phyloP scores from a whole-genome alignment of 2,329 filamentous ascomycete genomes.

The Fusarium falciforme region DNA sequence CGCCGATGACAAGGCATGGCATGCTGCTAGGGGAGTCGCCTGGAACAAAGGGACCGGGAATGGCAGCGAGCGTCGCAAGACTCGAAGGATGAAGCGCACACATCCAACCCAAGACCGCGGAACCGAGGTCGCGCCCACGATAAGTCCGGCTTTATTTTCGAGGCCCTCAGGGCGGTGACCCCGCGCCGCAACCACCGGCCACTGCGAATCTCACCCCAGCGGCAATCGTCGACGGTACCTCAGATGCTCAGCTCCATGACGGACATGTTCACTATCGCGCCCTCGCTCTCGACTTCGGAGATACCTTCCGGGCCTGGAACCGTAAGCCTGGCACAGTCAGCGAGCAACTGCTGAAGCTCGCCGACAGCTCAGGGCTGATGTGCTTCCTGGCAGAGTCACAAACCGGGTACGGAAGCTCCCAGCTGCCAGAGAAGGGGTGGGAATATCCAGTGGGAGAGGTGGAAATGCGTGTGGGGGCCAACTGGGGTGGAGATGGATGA shows the following conservation, averaged over 20 bases:
- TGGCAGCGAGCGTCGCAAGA: constrained; percentile 6
- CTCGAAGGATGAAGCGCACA: constrained; percentile 16
- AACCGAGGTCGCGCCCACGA: constrained; percentile 33
- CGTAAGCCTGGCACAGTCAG: background rate
- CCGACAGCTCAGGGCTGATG: background rate
- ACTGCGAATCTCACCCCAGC: constrained; percentile 15
- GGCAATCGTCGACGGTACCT: constrained; percentile 15
- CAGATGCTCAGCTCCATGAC: background rate
- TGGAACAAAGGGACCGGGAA: constrained; percentile 19
- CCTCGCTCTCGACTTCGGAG: background rate
- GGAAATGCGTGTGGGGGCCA: constrained; percentile 21
- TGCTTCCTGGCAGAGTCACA: background rate
- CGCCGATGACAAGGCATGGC: background rate
- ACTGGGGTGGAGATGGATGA: background rate
- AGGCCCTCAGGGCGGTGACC: constrained; percentile 46
- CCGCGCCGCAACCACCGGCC: constrained; percentile 40
- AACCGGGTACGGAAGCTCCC: constrained; percentile 9
- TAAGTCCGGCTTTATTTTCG: constrained; percentile 46
- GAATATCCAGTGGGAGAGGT: constrained; percentile 20
- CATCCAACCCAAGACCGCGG: constrained; percentile 23
- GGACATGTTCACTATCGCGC: background rate
- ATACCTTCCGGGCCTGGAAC: background rate
- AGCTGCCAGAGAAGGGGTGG: constrained; percentile 19
- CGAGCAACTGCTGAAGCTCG: background rate
- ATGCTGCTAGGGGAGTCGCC: background rate